Evolutionary conservation across 306 rosid genomes (phyloP), one percentile per base, ranked within the genome.

Genomic region (Castanea mollissima): DNA sequence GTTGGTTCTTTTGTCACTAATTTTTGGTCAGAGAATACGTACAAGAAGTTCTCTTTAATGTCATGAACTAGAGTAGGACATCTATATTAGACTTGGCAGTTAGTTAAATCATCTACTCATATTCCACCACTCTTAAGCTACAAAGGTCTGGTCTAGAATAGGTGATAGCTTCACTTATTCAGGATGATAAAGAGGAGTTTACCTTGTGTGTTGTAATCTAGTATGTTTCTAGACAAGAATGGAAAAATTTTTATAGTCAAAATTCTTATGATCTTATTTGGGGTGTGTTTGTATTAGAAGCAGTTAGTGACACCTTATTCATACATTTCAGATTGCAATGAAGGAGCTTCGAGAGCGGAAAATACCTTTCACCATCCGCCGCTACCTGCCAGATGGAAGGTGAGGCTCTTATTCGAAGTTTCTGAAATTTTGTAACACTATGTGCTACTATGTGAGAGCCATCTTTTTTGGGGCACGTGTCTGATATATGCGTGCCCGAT

Each of bases 341-440:
- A 93, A 95, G 89, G 99, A 95, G 86, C 96, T 95, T 76, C 91
- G 97, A 54, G 94, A 95, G 85, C 84, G 93, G 72, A 95, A 93
- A 84, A 92, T 95, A 79, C 99, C 98, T 46, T 95, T 95, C 80
- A 95, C 99, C 81, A 95, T 95, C 49, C 92, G 98, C 35, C 97
- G 98, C 65, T 95, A 90, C 91, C 85, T 95, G 79, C 99, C 98
- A 5, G 99, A 93, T 88, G 99, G 99, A 88, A 93, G 98, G 97
- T 93, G 80, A 77, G 78, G 76, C n/a, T 35, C 60, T 46, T 12
- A 57, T 9, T 71, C 4, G 46, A 10, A 14, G 35, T 51, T 59
- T 4, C 62, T 35, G 21, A 10, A 64, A 35, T 56, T 35, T 38
- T 35, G 15, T 12, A 12, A 12, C 54, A 49, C 16, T 49, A 12